A percentile compares a stretch with the other conserved stretches of the same genome.
phyloP scores from a whole-genome alignment of 1,139 yeast species.

The Suhomyces maxii region DNA sequence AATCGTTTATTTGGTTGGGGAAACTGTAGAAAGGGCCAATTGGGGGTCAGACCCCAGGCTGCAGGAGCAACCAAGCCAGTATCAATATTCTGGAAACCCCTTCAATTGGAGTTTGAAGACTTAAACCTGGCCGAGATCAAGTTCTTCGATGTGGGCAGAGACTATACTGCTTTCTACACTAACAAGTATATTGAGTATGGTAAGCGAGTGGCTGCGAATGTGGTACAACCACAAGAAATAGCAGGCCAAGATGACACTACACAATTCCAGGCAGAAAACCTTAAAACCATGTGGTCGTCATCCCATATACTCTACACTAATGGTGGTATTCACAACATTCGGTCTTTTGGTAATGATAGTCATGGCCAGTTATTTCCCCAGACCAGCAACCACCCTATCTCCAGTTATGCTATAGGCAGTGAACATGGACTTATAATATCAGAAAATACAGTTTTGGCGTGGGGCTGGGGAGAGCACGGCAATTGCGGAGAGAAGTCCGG shows the following conservation, averaged over 20 bases:
- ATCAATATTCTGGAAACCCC: constrained; percentile 29
- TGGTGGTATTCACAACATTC: constrained; percentile 18
- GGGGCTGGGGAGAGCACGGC: constrained; percentile 99
- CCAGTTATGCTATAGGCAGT: constrained; percentile 60
- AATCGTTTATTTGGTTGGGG: constrained; percentile 79
- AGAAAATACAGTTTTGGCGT: constrained; percentile 49
- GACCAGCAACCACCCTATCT: constrained; percentile 8
- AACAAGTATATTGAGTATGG: constrained; percentile 5
- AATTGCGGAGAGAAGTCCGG: constrained; percentile 63
- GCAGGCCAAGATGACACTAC: neutral
- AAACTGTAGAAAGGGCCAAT: constrained; percentile 71
- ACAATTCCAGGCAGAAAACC: constrained; percentile 8
- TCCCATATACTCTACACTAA: constrained; percentile 39
- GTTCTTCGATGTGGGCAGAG: constrained; percentile 44
- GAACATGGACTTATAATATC: constrained; percentile 71
- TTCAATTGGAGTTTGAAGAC: constrained; percentile 20
- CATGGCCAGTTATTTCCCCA: constrained; percentile 64
- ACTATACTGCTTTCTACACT: constrained; percentile 35
- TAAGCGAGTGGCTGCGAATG: constrained; percentile 4
- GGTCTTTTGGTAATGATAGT: constrained; percentile 70
- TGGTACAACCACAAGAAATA: neutral
- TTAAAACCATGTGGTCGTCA: constrained; percentile 84
- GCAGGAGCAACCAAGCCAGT: constrained; percentile 15
- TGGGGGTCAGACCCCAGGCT: constrained; percentile 31
- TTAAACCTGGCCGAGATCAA: constrained; percentile 4